phyloP scores from a whole-genome alignment of 169 alveolate species.

The Prorocentrum cordatum region DNA sequence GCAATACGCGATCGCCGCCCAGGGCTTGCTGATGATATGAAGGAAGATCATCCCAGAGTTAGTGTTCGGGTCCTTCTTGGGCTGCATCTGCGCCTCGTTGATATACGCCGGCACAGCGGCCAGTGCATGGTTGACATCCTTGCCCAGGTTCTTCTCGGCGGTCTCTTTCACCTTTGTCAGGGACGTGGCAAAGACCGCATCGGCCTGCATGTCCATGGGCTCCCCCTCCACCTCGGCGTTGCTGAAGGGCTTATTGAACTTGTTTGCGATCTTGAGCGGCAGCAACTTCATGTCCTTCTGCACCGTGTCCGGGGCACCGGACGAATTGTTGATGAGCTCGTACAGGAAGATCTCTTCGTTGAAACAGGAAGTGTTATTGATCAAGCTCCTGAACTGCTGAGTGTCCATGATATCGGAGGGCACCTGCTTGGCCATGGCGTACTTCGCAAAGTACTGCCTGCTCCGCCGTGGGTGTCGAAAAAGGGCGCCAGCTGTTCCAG shows the following conservation, averaged over 20 bases:
- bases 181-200: constrained; percentile 93
- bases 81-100: constrained; percentile 94
- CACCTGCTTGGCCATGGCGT: too few species aligned
- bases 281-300: constrained; percentile 88
- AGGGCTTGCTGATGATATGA: constrained; percentile 96
- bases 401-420: too few species aligned
- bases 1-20: constrained; percentile 98
- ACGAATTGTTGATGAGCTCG: too few species aligned
- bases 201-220: constrained; percentile 87
- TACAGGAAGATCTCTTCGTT: too few species aligned
- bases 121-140: constrained; percentile 87
- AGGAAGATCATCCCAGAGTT: constrained; percentile 93
- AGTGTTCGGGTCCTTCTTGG: constrained; percentile 94
- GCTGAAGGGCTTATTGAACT: constrained; percentile 83
- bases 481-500: too few species aligned
- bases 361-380: too few species aligned
- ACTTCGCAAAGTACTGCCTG: too few species aligned
- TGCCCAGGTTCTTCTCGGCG: constrained; percentile 91
- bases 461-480: too few species aligned
- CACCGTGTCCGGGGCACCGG: too few species aligned
- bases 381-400: too few species aligned
- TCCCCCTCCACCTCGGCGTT: constrained; percentile 85
- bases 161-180: constrained; percentile 92
- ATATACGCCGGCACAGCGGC: constrained; percentile 96
- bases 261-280: constrained; percentile 83